Conservation (phyloP, 2,329 filamentous ascomycete genomes). For the Xylaria sp. region DNA sequence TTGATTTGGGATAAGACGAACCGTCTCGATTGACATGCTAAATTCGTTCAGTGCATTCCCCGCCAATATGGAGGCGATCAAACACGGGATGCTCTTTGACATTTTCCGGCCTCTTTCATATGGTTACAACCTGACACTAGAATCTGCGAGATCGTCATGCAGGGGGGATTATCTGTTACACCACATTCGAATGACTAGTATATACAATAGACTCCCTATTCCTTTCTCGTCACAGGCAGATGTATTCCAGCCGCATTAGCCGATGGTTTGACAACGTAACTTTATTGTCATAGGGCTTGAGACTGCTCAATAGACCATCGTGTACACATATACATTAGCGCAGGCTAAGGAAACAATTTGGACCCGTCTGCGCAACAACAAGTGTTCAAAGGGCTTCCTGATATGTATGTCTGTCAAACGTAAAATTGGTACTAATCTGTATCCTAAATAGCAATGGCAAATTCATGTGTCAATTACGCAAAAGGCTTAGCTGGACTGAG, state of each 20-base stretch:
- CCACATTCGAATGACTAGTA: neutral
- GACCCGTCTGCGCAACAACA: neutral
- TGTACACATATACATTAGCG: neutral
- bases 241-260: neutral
- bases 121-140: slow-evolving; percentile 33
- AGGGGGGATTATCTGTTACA: slow-evolving; percentile 1
- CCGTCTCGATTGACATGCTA: neutral
- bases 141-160: slow-evolving; percentile 39
- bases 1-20: neutral
- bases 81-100: slow-evolving; percentile 33
- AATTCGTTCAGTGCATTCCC: slow-evolving; percentile 26
- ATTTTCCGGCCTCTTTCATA: slow-evolving; percentile 19
- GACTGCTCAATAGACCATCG: neutral
- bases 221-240: neutral
- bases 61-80: slow-evolving; percentile 19
- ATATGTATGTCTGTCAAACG: neutral
- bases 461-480: neutral
- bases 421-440: neutral
- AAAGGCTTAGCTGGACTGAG: neutral
- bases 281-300: neutral
- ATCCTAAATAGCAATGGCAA: neutral
- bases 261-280: neutral
- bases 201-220: neutral
- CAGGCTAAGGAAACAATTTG: neutral
- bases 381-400: neutral